Percentiles rank a stretch among this genome's conserved stretches.
phyloP scores from a whole-genome alignment of 176 grass and related monocot genomes.

The Bonia amplexicaulis region DNA sequence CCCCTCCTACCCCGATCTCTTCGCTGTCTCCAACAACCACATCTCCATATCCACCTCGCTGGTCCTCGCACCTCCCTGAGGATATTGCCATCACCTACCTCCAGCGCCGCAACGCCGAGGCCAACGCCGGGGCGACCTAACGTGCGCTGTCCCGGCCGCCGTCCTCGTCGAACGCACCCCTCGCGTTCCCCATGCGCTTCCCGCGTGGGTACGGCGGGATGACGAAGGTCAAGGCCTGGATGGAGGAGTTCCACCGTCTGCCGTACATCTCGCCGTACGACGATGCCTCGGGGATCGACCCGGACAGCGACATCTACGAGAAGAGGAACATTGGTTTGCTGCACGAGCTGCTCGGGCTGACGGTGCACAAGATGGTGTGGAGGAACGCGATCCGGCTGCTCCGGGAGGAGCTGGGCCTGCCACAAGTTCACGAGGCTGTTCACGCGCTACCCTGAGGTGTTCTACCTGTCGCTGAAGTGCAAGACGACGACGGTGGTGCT shows the following conservation, averaged over 20 bases:
- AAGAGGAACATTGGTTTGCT: slow-evolving; percentile 81
- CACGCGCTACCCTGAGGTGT: slow-evolving; percentile 78
- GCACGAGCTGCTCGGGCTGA: slow-evolving; percentile 79
- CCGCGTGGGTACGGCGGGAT: slow-evolving; percentile 84
- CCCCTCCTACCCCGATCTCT: slow-evolving; percentile 52
- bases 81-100: slow-evolving; percentile 64
- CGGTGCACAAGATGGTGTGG: slow-evolving; percentile 88
- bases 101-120: slow-evolving; percentile 52
- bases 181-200: slow-evolving; percentile 86
- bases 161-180: slow-evolving; percentile 55
- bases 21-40: slow-evolving; percentile 52
- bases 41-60: slow-evolving; percentile 37
- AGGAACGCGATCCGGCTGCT: slow-evolving; percentile 73
- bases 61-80: slow-evolving; percentile 43
- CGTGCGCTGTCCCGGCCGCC: slow-evolving; percentile 53
- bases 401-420: slow-evolving; percentile 73
- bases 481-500: slow-evolving; percentile 80
- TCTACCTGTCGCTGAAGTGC: slow-evolving; percentile 86
- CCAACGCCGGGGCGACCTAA: slow-evolving; percentile 49
- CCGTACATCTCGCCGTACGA: slow-evolving; percentile 94
- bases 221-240: slow-evolving; percentile 94
- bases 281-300: slow-evolving; percentile 69
- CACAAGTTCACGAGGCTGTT: slow-evolving; percentile 91
- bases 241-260: slow-evolving; percentile 85
- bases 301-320: slow-evolving; percentile 90